Evolutionary conservation across 225 moss, liverwort and hornwort species (phyloP).

Genomic region (Physcomitrellopsis africana): DNA sequence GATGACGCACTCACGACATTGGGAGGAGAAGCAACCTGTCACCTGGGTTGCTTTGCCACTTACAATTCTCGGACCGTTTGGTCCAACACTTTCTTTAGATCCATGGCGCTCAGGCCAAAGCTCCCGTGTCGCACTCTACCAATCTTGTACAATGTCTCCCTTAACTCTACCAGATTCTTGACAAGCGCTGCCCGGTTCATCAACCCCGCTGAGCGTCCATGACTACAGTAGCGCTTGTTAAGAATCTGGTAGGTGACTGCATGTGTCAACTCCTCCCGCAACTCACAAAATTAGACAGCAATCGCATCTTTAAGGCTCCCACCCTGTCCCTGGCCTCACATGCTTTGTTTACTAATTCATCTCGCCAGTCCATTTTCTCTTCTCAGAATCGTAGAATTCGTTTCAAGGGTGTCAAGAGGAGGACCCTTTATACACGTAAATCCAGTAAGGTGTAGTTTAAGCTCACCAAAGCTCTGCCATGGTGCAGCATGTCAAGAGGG

Average conservation of each 20-base stretch:
- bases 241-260: no score
- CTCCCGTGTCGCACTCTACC: conserved; percentile 26
- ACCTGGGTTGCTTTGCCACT: conserved; percentile 22
- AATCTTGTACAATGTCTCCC: conserved; percentile 34
- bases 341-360: no score
- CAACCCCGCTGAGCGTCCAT: conserved; percentile 23
- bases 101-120: conserved; percentile 58
- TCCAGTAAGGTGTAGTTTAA: conserved; percentile 6
- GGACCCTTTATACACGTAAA: no score
- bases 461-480: neutral
- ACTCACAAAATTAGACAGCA: neutral
- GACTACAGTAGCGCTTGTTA: neutral
- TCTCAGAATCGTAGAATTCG: no score
- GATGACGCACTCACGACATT: neutral
- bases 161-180: conserved; percentile 32
- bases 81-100: conserved; percentile 92
- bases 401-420: no score
- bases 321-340: no score
- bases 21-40: neutral
- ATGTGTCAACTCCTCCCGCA: neutral
- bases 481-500: conserved; percentile 11
- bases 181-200: conserved; percentile 36
- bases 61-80: conserved; percentile 98
- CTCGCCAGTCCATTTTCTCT: no score
- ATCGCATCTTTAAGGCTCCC: neutral